phyloP scores from a whole-genome alignment of 768 basidiomycete genomes.

The Phanerochaete carnosa region DNA sequence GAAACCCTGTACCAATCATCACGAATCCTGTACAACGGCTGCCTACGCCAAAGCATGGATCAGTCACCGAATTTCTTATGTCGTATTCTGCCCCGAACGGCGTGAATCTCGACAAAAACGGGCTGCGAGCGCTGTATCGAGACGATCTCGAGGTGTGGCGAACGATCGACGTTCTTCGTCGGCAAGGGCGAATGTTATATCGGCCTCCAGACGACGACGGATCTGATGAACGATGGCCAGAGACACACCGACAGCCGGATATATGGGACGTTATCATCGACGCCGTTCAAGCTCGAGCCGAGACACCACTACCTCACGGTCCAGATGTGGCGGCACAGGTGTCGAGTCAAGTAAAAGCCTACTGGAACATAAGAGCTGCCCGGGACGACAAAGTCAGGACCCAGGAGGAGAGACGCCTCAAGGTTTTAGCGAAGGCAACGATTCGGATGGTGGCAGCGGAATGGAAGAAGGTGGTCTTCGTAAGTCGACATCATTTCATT shows the following conservation, averaged over 20 bases:
- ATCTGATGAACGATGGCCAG: conserved; percentile 5
- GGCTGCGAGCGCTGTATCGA: conserved; percentile 34
- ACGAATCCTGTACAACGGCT: conserved; percentile 72
- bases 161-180: conserved; percentile 40
- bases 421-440: conserved; percentile 67
- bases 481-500: conserved; percentile 36
- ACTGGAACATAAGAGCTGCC: conserved; percentile 70
- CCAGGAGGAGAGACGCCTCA: conserved; percentile 65
- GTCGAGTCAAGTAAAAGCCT: conserved; percentile 60
- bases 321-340: conserved; percentile 50
- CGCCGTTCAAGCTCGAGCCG: conserved; percentile 32
- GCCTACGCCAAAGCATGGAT: conserved; percentile 46
- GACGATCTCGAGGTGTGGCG: conserved; percentile 44
- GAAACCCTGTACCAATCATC: conserved; percentile 53
- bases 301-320: conserved; percentile 29
- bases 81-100: conserved; percentile 60
- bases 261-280: conserved; percentile 60
- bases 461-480: conserved; percentile 88
- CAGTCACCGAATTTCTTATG: conserved; percentile 52
- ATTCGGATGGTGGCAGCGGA: conserved; percentile 67
- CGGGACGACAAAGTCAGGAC: conserved; percentile 56
- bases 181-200: conserved; percentile 44
- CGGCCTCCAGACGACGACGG: conserved; percentile 32
- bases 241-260: conserved; percentile 34
- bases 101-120: conserved; percentile 40